Percentiles rank a stretch among this genome's conserved stretches.
Conservation (phyloP, 352 stramenopile species). For the Globisporangium carolinianum region DNA sequence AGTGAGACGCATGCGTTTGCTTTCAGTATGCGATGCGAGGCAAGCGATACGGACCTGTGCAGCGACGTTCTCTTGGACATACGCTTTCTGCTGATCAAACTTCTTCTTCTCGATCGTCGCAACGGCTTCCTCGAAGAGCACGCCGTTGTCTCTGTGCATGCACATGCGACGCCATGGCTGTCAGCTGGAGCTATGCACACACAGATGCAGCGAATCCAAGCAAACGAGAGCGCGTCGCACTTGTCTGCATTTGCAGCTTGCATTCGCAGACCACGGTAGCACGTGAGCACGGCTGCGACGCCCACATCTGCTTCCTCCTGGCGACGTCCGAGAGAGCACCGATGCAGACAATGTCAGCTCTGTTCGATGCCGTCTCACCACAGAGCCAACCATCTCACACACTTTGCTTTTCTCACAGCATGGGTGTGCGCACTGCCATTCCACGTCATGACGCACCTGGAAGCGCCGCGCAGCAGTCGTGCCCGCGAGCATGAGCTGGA, state of each 20-base stretch:
- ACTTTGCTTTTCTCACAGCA: not conserved
- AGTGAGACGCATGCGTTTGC: not conserved
- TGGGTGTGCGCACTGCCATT: not conserved
- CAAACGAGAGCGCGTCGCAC: conserved; percentile 11
- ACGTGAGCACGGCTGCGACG: conserved; percentile 71
- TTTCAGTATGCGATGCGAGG: not conserved
- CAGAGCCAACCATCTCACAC: too few relatives aligned
- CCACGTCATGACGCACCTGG: conserved; percentile 32
- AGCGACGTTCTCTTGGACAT: conserved; percentile 53
- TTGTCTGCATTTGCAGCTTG: conserved; percentile 36
- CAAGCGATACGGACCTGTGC: conserved; percentile 31
- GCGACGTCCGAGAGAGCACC: not conserved
- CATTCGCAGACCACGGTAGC: conserved; percentile 60
- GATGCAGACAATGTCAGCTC: not conserved
- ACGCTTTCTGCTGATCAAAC: conserved; percentile 76
- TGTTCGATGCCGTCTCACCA: too few relatives aligned
- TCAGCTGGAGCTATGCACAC: not conserved
- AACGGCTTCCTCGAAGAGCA: conserved; percentile 75
- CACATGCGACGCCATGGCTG: not conserved
- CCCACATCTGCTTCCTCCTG: conserved; percentile 81
- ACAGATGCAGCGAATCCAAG: too few relatives aligned
- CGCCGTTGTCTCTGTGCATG: conserved; percentile 40
- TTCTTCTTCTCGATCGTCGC: conserved; percentile 63
- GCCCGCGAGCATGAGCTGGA: conserved; percentile 74
- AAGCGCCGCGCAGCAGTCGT: conserved; percentile 76